Evolutionary conservation across 1,284 basidiomycete species (phyloP).

Genomic region (Tausonia pullulans): DNA sequence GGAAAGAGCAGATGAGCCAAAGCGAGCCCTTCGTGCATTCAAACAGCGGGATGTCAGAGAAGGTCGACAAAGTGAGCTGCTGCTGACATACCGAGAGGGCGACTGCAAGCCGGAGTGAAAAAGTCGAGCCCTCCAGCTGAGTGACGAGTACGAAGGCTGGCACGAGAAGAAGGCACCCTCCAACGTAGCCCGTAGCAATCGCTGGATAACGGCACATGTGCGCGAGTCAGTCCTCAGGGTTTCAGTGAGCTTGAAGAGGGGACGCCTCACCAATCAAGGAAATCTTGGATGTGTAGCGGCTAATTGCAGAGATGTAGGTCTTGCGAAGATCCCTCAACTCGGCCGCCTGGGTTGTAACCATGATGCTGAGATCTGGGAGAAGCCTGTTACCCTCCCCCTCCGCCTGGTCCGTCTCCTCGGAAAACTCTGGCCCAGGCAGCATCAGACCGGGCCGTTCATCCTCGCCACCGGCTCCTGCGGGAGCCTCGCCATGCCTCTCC

Average conservation of each 20-base stretch:
- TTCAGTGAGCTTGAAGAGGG: too few relatives aligned
- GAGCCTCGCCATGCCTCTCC: conserved; percentile 1
- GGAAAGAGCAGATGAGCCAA: conserved; percentile 72
- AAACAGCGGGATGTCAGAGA: too few relatives aligned
- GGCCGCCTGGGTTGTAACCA: too few relatives aligned
- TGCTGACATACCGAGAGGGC: conserved; percentile 42
- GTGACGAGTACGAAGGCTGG: conserved; percentile 65
- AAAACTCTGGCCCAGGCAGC: conserved; percentile 11
- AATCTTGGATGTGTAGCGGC: conserved; percentile 10
- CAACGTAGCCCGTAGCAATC: conserved; percentile 7
- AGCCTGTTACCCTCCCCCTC: neutral
- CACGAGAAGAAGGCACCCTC: conserved; percentile 50
- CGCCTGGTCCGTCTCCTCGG: neutral
- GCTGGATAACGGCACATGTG: neutral
- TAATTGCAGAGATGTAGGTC: neutral
- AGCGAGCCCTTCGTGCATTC: conserved; percentile 45
- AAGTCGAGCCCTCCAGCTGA: conserved; percentile 53
- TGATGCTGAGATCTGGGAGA: too few relatives aligned
- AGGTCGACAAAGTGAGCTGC: too few relatives aligned
- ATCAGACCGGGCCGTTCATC: conserved; percentile 11
- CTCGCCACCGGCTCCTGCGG: conserved; percentile 10
- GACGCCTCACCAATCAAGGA: neutral
- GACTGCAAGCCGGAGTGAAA: conserved; percentile 61
- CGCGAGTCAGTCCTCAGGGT: too few relatives aligned
- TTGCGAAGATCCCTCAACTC: neutral